Evolutionary conservation across 1,284 basidiomycete species (phyloP), one percentile per base, ranked within the genome.

Genomic region (Xerocomus amazonicus): DNA sequence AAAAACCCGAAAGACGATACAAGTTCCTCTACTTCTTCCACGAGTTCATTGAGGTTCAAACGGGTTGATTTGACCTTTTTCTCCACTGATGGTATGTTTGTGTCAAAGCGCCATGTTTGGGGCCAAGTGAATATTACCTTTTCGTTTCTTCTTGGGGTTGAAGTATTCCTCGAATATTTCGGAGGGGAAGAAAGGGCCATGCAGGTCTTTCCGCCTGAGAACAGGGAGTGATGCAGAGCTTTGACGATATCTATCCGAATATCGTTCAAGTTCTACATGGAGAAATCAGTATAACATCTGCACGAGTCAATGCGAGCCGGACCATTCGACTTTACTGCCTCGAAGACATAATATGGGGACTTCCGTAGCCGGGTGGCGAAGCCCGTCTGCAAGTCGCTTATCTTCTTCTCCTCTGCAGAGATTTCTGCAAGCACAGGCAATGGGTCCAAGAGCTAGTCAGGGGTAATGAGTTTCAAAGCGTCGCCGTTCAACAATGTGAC

Each of bases 211-310:
- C 48, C 80, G 74, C 62, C 83, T 86, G 48, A 91, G 71, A 44
- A 76, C 73, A 12, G 86, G 84, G 53, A 81, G 81, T 2, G 78
- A 74, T 5, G 74, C 64, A 10, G 71, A 67, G 14, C 81, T 81
- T 3, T 83, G 79, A 7, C 82, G 77, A 62, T 90, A 90, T 66
- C 86, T 88, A 68, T 91, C 89, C 19, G 87, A 89, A 64, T 90
- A 91, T 37, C 84, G 76, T 29, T 83, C 78, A 7, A 89, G 70
- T 43, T 90, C 88, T 84, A 54, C 31, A 44, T 17, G 9, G 12
- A 43, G 28, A 26, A 9, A 41, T 59, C 44, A 55, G 47, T 9
- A 27, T 16, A 5, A 31, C 7, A 26, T 6, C 4, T 9, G 14
- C 14, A 12, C 23, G 17, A 12, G 32, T 19, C 19, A 38, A 36